Percentiles rank a stretch among this genome's conserved stretches.
Evolutionary conservation across 495 filamentous ascomycete genomes (phyloP).

Genomic region (Chaetomium cochliodes): DNA sequence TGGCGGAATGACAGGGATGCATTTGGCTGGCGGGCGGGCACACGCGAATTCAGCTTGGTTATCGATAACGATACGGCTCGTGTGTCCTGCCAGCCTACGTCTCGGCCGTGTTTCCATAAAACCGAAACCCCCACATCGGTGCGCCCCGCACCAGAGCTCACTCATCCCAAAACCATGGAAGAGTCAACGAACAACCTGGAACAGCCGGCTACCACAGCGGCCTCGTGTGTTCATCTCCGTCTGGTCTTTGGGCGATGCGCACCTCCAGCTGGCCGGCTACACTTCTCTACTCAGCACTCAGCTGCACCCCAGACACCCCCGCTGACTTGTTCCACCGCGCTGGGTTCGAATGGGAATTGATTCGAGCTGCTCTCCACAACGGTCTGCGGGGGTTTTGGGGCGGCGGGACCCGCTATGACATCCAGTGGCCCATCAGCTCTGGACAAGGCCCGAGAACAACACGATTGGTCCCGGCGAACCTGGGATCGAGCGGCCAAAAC

Average conservation of each 20-base stretch:
- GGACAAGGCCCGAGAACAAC: conserved; percentile 5
- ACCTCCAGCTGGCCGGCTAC: background rate
- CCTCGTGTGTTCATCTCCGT: background rate
- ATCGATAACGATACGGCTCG: no score
- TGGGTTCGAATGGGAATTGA: background rate
- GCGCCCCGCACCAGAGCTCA: background rate
- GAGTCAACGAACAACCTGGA: background rate
- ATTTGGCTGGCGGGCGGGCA: no score
- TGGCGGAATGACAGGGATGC: background rate
- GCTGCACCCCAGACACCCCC: background rate
- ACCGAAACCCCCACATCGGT: background rate
- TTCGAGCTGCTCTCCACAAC: conserved; percentile 2
- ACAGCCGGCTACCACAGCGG: background rate
- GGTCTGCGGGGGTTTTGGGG: conserved; percentile 3
- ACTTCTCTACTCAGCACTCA: no score
- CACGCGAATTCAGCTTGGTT: no score
- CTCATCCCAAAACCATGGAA: background rate
- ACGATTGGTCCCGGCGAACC: background rate
- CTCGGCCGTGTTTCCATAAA: background rate
- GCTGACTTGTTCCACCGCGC: conserved; percentile 1
- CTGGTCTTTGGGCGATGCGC: background rate
- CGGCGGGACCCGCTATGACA: background rate
- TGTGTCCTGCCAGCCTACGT: no score
- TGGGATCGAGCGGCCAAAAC: no score
- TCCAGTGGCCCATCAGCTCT: background rate